These are phyloP conservation scores for Neolentinus lepideus DNA, from an alignment of 1,284 basidiomycete genomes.

Conservation along the genomic window DNA sequence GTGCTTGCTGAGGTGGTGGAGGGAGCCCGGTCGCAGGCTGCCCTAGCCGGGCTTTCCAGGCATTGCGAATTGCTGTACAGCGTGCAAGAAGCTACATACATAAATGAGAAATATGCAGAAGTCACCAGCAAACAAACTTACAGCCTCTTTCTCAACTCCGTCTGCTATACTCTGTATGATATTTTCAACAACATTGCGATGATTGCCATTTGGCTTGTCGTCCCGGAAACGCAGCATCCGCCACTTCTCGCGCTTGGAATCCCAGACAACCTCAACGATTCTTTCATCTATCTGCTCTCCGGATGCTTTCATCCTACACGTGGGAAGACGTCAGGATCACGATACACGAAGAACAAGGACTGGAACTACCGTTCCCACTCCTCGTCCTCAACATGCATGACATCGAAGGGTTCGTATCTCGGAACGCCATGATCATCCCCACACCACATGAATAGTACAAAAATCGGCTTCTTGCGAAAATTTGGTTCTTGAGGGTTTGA, in stretches of 20 bases:
- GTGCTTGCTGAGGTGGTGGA: constrained; percentile 17
- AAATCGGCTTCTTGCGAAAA: constrained; percentile 80
- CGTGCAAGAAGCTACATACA: constrained; percentile 51
- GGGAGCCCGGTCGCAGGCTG: constrained; percentile 21
- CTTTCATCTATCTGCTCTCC: constrained; percentile 91
- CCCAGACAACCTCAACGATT: constrained; percentile 93
- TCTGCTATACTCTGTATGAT: constrained; percentile 86
- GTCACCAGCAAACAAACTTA: constrained; percentile 29
- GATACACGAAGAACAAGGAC: not conserved
- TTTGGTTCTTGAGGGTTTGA: constrained; percentile 61
- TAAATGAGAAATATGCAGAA: not conserved
- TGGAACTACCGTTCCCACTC: constrained; percentile 85
- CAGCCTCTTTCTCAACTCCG: constrained; percentile 82
- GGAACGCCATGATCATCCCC: constrained; percentile 54
- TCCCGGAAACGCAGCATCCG: constrained; percentile 87
- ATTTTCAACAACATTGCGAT: constrained; percentile 73
- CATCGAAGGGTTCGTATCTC: constrained; percentile 83
- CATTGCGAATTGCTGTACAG: constrained; percentile 49
- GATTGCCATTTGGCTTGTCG: constrained; percentile 89
- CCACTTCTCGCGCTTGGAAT: constrained; percentile 61
- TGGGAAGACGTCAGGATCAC: not conserved
- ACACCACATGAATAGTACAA: constrained; percentile 75
- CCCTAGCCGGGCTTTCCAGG: constrained; percentile 60
- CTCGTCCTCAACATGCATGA: constrained; percentile 79
- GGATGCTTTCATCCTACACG: constrained; percentile 70